These are phyloP conservation scores for Pseudozyma sp. DNA, from an alignment of 1,284 basidiomycete species.

Conservation along the genomic window DNA sequence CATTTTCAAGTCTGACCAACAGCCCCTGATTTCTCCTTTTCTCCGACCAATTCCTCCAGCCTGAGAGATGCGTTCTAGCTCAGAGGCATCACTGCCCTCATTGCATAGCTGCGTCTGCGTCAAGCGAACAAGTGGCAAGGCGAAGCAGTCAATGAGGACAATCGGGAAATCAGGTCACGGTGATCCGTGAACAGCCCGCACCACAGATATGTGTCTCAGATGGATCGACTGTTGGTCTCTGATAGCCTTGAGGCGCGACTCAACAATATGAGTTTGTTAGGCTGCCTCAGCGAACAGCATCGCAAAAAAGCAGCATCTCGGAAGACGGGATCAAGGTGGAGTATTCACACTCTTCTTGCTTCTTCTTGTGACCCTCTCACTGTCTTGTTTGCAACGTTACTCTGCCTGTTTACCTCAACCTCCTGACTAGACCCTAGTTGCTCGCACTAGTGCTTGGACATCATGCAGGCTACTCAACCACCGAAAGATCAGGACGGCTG, in stretches of 20 bases:
- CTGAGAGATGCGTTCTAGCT: not conserved
- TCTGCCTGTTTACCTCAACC: not conserved
- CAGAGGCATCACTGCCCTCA: not conserved
- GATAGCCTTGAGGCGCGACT: not conserved
- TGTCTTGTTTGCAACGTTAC: not conserved
- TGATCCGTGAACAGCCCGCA: too few relatives aligned
- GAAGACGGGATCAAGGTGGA: not conserved
- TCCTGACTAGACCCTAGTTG: too few relatives aligned
- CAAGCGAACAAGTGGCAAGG: not conserved
- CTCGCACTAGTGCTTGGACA: not conserved
- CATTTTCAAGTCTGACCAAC: not conserved
- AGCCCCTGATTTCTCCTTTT: slow-evolving; percentile 13
- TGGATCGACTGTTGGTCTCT: not conserved
- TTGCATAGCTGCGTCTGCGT: not conserved
- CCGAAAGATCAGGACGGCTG: slow-evolving; percentile 10
- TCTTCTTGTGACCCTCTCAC: not conserved
- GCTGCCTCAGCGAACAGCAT: too few relatives aligned
- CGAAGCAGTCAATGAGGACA: too few relatives aligned
- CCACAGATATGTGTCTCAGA: not conserved
- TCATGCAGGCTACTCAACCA: not conserved
- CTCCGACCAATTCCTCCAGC: slow-evolving; percentile 1
- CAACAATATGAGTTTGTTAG: not conserved
- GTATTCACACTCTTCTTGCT: not conserved
- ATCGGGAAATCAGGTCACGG: too few relatives aligned
- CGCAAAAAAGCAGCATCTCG: too few relatives aligned